phyloP scores from a whole-genome alignment of 805 yeast species.

The Metschnikowia orientalis region DNA sequence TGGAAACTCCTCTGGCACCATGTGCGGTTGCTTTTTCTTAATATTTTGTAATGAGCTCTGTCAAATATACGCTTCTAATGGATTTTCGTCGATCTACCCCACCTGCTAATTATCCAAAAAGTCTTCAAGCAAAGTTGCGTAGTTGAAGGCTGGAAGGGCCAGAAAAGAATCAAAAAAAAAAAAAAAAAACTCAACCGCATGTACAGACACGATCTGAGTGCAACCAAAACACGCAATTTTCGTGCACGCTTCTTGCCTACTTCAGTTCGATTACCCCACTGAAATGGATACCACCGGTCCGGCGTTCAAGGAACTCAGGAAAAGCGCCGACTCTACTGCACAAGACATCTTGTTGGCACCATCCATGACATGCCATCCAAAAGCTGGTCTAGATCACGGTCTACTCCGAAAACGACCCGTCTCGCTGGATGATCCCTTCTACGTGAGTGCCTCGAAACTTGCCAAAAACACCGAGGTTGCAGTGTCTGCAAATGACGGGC shows the following conservation, averaged over 20 bases:
- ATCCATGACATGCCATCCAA: no score
- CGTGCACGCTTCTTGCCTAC: slow-evolving; percentile 3
- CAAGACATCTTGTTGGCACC: slow-evolving; percentile 9
- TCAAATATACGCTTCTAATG: no score
- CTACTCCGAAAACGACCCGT: slow-evolving; percentile 13
- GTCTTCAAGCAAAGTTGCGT: no score
- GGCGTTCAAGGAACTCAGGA: slow-evolving; percentile 22
- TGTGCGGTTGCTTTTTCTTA: no score
- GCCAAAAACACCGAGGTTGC: slow-evolving; percentile 6
- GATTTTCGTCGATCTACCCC: no score
- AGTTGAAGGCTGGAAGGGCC: slow-evolving; percentile 1
- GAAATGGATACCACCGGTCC: slow-evolving; percentile 18
- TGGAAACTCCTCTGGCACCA: no score
- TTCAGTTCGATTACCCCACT: neutral
- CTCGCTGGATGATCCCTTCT: slow-evolving; percentile 28
- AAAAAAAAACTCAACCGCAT: neutral
- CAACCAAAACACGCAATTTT: slow-evolving; percentile 6
- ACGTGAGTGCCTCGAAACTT: slow-evolving; percentile 19
- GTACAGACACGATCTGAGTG: slow-evolving; percentile 1
- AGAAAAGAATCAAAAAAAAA: neutral
- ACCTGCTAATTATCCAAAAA: no score
- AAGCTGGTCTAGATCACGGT: slow-evolving; percentile 3
- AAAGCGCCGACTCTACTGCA: slow-evolving; percentile 9
- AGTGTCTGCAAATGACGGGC: slow-evolving; percentile 1
- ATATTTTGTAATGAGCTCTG: no score